Evolutionary conservation across 2,329 filamentous ascomycete species (phyloP).

Genomic region (Neofusicoccum ribis): DNA sequence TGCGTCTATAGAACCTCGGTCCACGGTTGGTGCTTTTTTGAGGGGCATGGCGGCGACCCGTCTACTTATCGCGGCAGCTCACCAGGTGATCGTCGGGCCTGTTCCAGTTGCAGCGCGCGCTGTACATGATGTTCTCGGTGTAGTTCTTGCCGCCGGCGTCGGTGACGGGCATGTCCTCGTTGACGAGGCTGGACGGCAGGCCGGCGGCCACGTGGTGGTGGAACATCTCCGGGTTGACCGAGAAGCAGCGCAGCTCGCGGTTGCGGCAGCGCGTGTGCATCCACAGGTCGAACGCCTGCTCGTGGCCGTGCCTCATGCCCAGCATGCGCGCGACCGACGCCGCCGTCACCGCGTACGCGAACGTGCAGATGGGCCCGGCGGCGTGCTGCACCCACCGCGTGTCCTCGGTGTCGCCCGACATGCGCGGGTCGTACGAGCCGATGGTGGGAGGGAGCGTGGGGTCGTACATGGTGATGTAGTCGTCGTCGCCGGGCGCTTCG

Average conservation of each 20-base stretch:
- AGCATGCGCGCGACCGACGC: constrained; percentile 12
- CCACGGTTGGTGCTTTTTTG: background rate
- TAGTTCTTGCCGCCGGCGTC: background rate
- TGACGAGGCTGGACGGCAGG: constrained; percentile 18
- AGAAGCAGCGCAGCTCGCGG: constrained; percentile 18
- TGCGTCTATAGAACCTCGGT: background rate
- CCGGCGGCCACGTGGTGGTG: constrained; percentile 22
- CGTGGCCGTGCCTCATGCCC: constrained; percentile 6
- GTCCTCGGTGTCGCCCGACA: constrained; percentile 11
- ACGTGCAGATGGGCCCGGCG: constrained; percentile 22
- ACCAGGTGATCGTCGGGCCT: background rate
- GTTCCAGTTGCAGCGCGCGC: constrained; percentile 22
- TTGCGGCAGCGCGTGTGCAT: constrained; percentile 21
- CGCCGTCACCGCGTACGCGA: constrained; percentile 21
- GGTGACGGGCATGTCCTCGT: constrained; percentile 1
- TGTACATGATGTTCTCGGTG: constrained; percentile 22
- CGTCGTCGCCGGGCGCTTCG: background rate
- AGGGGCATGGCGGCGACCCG: background rate
- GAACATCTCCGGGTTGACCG: constrained; percentile 23
- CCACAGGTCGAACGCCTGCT: constrained; percentile 21
- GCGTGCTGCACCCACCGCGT: constrained; percentile 18
- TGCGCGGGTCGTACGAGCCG: constrained; percentile 13
- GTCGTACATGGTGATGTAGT: constrained; percentile 19
- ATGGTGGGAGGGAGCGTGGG: constrained; percentile 14
- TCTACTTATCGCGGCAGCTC: background rate